phyloP scores from a whole-genome alignment of 345 rosid species.

The Eutrema japonicum region DNA sequence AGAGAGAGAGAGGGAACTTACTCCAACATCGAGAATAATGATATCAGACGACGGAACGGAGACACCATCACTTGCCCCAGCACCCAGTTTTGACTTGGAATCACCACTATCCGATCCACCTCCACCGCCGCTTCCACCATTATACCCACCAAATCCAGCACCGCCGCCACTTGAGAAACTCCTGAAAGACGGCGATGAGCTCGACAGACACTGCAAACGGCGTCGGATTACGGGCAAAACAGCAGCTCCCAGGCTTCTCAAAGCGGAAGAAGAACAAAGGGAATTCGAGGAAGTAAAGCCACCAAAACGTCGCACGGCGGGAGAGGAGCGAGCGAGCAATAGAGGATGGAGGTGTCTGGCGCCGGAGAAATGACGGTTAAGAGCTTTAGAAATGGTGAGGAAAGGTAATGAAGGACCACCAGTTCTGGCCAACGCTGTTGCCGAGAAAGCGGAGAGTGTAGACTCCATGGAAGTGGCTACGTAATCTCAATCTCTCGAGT shows the following conservation, averaged over 20 bases:
- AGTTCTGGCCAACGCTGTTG: constrained; percentile 41
- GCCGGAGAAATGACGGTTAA: constrained; percentile 50
- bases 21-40: constrained; percentile 88
- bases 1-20: constrained; percentile 47
- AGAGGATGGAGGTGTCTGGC: constrained; percentile 35
- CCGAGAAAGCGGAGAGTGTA: constrained; percentile 44
- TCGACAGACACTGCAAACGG: constrained; percentile 57
- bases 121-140: constrained; percentile 50
- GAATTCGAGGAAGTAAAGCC: constrained; percentile 28
- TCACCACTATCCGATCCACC: constrained; percentile 65
- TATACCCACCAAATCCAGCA: constrained; percentile 46
- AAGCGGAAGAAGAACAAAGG: constrained; percentile 19
- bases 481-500: constrained; percentile 7
- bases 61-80: constrained; percentile 53
- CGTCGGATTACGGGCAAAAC: constrained; percentile 46
- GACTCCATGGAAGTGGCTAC: constrained; percentile 53
- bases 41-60: constrained; percentile 63
- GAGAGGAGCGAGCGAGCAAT: constrained; percentile 44
- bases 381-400: constrained; percentile 60
- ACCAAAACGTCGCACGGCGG: constrained; percentile 36
- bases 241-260: constrained; percentile 38
- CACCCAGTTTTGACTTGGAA: constrained; percentile 54
- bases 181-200: constrained; percentile 58
- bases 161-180: constrained; percentile 54
- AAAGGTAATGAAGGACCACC: constrained; percentile 42